These are phyloP conservation scores for Eimeria acervulina DNA, from an alignment of 169 alveolate species.

Conservation along the genomic window DNA sequence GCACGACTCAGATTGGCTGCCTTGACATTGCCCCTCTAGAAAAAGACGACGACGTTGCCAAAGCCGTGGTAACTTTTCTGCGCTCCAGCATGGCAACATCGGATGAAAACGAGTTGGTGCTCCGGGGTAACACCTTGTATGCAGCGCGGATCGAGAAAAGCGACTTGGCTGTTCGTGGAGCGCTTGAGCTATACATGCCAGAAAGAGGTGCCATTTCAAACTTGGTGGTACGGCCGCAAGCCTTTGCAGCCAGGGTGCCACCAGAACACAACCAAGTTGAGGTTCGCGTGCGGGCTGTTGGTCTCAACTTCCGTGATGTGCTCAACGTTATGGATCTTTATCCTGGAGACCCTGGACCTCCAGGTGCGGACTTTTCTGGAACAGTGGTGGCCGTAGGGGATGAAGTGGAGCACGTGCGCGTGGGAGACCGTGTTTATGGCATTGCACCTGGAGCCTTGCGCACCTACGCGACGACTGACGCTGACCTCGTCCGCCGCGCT, in stretches of 20 bases:
- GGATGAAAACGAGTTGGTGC: conserved; percentile 70
- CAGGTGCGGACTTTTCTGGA: conserved; percentile 90
- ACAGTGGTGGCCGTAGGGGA: conserved; percentile 86
- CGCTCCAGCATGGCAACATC: conserved; percentile 62
- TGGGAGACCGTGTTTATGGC: conserved; percentile 88
- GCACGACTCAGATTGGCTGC: conserved; percentile 78
- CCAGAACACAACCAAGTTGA: conserved; percentile 83
- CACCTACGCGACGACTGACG: conserved; percentile 82
- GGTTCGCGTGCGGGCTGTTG: conserved; percentile 85
- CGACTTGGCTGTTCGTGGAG: conserved; percentile 78
- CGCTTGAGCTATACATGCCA: conserved; percentile 84
- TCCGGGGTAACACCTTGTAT: conserved; percentile 62
- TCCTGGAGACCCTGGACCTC: conserved; percentile 93
- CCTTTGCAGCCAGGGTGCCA: conserved; percentile 81
- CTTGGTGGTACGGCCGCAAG: conserved; percentile 84
- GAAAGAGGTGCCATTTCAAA: conserved; percentile 85
- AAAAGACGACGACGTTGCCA: conserved; percentile 75
- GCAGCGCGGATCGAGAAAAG: conserved; percentile 78
- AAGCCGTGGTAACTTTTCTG: conserved; percentile 56
- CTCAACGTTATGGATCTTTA: conserved; percentile 89
- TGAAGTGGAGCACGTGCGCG: conserved; percentile 74
- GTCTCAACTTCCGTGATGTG: conserved; percentile 89
- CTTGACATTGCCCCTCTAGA: conserved; percentile 76
- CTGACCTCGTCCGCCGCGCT: conserved; percentile 10
- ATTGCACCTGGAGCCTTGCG: conserved; percentile 88